A percentile compares a stretch with the other conserved stretches of the same genome.
Conservation (phyloP, 2,329 filamentous ascomycete genomes). For the Sporothrix euskadiensis region DNA sequence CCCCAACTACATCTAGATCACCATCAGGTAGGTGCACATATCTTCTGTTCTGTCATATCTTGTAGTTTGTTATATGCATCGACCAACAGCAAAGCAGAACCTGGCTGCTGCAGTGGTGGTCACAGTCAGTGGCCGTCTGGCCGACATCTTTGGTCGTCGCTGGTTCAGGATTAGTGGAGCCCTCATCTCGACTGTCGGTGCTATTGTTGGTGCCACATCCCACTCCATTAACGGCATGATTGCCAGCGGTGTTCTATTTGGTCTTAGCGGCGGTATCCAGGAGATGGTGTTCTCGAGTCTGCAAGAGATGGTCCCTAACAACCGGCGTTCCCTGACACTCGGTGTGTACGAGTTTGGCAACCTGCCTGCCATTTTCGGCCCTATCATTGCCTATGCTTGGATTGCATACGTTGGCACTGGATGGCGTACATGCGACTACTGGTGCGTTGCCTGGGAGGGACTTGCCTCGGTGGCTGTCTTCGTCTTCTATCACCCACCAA, state of each 20-base stretch:
- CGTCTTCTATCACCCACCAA: constrained; percentile 41
- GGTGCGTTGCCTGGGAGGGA: constrained; percentile 39
- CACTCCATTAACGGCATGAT: constrained; percentile 45
- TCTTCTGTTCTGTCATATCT: not conserved
- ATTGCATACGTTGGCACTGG: constrained; percentile 36
- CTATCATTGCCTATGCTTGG: constrained; percentile 40
- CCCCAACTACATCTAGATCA: constrained; percentile 28
- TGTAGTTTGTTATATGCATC: no score
- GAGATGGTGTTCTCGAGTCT: constrained; percentile 43
- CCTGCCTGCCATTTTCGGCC: constrained; percentile 38
- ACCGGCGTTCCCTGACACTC: constrained; percentile 39
- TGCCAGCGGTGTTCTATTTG: constrained; percentile 43
- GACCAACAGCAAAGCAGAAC: constrained; percentile 21
- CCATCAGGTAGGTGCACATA: not conserved
- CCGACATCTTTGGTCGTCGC: constrained; percentile 44
- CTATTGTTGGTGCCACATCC: constrained; percentile 43
- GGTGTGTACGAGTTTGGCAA: constrained; percentile 39
- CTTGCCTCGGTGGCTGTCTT: constrained; percentile 33
- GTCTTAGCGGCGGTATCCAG: constrained; percentile 43
- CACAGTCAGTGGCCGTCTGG: constrained; percentile 37
- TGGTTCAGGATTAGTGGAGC: constrained; percentile 43
- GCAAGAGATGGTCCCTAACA: constrained; percentile 43
- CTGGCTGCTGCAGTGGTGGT: constrained; percentile 25
- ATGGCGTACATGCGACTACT: constrained; percentile 42
- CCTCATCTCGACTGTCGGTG: constrained; percentile 40